Base-by-base conservation (phyloP, 2,329 filamentous ascomycete genomes). In the Trichoderma afroharzianum region DNA sequence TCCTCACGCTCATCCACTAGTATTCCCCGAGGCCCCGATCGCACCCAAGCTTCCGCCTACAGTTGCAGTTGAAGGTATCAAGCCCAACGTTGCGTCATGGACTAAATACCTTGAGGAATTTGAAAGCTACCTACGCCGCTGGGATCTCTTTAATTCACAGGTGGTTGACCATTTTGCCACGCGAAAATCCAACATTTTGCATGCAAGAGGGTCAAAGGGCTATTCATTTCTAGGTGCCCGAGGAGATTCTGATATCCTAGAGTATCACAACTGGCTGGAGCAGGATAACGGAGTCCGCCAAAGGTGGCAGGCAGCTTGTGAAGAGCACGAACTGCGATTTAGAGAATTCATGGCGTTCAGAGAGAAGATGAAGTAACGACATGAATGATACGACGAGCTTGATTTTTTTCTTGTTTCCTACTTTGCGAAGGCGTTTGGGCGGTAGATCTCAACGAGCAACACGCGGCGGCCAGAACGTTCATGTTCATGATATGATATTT, bases 261-360 rank as follows among this genome's bases (percentile, higher is more conserved):
- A 87, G 70, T 94, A 94, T 77, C 79, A 88, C 71, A 82, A 81
- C 47, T 88, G 87, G 78, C 80, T 91, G 70, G 86, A 87, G 74
- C 88, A 93, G 79, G 92, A 94, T 77, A 86, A 89, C 74, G 82
- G 84, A 62, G 87, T 93, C 6, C 83, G 90, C 70, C 84, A 84
- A 76, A 85, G 86, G 70, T 93, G 92, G 90, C 81, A 81, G 33
- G 79, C 85, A 9, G 88, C 88, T 8, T 88, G 87, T 72, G 86
- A 88, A 57, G 85, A 85, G 72, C 92, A 94, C 76, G 85, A 88
- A 71, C 79, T 83, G 71, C 85, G 86, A 11, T 81, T 93, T 71
- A 83, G 85, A 74, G 86, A 88, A 74, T 92, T 90, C 76, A 82
- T 86, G 79, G 83, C 78, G 32, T 83, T 83, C 72, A 80, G 83